A percentile compares a stretch with the other conserved stretches of the same genome.
These are phyloP conservation scores for Penicillium janthinellum DNA, from an alignment of 2,329 filamentous ascomycete species.

Conservation along the genomic window DNA sequence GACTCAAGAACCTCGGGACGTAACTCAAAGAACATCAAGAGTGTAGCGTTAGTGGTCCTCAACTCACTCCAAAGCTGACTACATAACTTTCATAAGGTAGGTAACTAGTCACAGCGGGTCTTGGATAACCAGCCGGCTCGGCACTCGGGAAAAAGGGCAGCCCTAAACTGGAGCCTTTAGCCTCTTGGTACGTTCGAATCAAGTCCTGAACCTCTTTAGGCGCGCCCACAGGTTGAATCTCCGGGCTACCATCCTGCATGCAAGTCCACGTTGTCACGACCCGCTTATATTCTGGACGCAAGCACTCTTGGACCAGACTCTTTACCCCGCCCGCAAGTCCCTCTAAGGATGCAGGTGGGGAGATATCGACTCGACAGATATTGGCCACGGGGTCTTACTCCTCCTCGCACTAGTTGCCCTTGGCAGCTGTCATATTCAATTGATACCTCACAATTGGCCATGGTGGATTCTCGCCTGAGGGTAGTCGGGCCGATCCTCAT, in stretches of 20 bases:
- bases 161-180: not conserved
- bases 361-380: not conserved
- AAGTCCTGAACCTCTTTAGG: not conserved
- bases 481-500: not conserved
- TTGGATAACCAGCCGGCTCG: not conserved
- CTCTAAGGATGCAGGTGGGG: not conserved
- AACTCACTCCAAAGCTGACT: too few species aligned
- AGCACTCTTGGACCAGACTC: too few species aligned
- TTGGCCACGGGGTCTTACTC: not conserved
- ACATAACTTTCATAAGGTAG: too few species aligned
- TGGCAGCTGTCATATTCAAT: not conserved
- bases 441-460: not conserved
- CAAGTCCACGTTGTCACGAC: not conserved
- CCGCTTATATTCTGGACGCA: not conserved
- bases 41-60: too few species aligned
- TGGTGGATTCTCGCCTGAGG: not conserved
- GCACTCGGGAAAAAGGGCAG: not conserved
- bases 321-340: not conserved
- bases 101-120: too few species aligned
- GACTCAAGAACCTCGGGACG: too few species aligned
- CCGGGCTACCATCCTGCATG: not conserved
- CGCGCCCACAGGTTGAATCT: not conserved
- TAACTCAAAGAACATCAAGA: too few species aligned
- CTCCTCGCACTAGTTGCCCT: not conserved
- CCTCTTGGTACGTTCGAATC: not conserved